phyloP scores from a whole-genome alignment of 1,139 yeast genomes.

The Yamadazyma pseudoaaseri region DNA sequence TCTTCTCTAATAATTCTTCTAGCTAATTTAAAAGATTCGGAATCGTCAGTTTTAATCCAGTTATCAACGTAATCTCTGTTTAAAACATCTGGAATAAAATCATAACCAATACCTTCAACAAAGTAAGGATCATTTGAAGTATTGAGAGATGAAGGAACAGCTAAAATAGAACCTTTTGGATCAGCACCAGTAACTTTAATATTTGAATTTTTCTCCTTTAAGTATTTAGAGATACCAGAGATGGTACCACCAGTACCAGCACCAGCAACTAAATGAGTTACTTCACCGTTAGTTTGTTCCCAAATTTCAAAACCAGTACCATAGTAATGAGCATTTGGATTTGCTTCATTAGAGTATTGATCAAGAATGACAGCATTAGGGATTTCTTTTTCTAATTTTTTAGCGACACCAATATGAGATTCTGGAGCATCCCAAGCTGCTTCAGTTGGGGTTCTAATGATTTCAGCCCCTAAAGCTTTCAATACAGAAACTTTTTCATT shows the following conservation, averaged over 20 bases:
- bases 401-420: conserved; percentile 88
- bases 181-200: conserved; percentile 76
- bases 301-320: conserved; percentile 89
- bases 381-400: conserved; percentile 75
- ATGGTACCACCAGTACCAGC: conserved; percentile 91
- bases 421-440: conserved; percentile 95
- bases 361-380: conserved; percentile 85
- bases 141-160: conserved; percentile 76
- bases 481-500: conserved; percentile 86
- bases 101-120: conserved; percentile 93
- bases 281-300: conserved; percentile 73
- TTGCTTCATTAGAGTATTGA: conserved; percentile 76
- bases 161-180: conserved; percentile 85
- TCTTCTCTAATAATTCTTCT: conserved; percentile 83
- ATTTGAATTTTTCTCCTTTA: conserved; percentile 68
- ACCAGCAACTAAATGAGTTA: conserved; percentile 81
- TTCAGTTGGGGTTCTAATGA: conserved; percentile 88
- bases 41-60: conserved; percentile 88
- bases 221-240: conserved; percentile 72
- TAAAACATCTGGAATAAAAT: conserved; percentile 81
- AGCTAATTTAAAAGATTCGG: conserved; percentile 76
- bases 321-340: conserved; percentile 80
- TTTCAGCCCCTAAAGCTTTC: conserved; percentile 89
- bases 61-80: conserved; percentile 64
- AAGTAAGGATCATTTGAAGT: conserved; percentile 59